Percentiles rank a stretch among this genome's conserved stretches.
Evolutionary conservation across 2,329 filamentous ascomycete species (phyloP).

Genomic region (Scedosporium minutisporum): DNA sequence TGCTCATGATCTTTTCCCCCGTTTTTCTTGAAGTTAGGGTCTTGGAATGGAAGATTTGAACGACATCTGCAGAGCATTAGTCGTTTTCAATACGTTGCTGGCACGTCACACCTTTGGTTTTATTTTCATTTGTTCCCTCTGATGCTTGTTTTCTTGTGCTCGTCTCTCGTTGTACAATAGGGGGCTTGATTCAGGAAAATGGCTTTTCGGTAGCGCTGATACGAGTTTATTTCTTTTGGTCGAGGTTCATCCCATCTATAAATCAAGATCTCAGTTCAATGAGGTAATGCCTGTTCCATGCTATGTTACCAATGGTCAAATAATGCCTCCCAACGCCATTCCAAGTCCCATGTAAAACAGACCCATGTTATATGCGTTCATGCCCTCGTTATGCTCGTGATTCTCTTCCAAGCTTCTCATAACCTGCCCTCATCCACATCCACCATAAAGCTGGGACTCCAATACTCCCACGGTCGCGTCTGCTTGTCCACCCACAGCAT

Average conservation of each 20-base stretch:
- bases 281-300: too few relatives aligned
- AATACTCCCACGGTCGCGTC: constrained; percentile 75
- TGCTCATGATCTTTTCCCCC: not conserved
- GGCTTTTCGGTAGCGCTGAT: too few relatives aligned
- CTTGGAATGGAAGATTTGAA: not conserved
- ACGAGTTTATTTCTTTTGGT: not conserved
- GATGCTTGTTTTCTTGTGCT: not conserved
- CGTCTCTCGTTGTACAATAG: not conserved
- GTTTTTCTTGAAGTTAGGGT: not conserved
- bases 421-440: constrained; percentile 21
- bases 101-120: not conserved
- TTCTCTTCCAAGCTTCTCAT: constrained; percentile 11
- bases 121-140: not conserved
- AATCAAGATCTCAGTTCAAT: not conserved
- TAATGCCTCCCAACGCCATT: not conserved
- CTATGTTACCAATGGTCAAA: not conserved
- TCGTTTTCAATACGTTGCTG: not conserved
- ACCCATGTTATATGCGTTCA: not conserved
- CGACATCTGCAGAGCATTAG: not conserved
- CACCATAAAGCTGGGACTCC: constrained; percentile 71
- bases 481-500: constrained; percentile 93
- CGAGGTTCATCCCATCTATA: not conserved
- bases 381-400: not conserved
- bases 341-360: not conserved
- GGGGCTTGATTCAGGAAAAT: not conserved